phyloP scores from a whole-genome alignment of 495 filamentous ascomycete genomes.

The Pyrenula massariospora region DNA sequence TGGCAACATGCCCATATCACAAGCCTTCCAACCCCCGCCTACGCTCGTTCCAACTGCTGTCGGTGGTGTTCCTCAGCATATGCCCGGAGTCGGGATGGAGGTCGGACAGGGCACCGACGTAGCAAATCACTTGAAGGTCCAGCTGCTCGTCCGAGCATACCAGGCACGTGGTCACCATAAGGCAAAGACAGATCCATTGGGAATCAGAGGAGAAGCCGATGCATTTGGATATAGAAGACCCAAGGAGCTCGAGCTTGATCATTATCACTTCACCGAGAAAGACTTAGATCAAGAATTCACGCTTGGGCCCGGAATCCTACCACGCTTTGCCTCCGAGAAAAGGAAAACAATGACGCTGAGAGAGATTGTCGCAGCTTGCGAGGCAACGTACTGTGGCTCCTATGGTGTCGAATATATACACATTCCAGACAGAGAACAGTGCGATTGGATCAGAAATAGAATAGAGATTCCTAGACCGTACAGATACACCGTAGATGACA shows the following conservation, averaged over 20 bases:
- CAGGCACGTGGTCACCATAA: slow-evolving; percentile 98
- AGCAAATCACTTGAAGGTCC: slow-evolving; percentile 95
- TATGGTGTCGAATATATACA: slow-evolving; percentile 98
- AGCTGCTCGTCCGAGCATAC: slow-evolving; percentile 91
- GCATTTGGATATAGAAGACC: slow-evolving; percentile 81
- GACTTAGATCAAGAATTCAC: slow-evolving; percentile 88
- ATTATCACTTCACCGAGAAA: slow-evolving; percentile 90
- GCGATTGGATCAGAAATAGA: slow-evolving; percentile 93
- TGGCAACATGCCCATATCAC: slow-evolving; percentile 91
- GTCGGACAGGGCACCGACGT: slow-evolving; percentile 69
- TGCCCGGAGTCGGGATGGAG: slow-evolving; percentile 56
- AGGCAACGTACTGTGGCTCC: slow-evolving; percentile 90
- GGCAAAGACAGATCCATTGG: slow-evolving; percentile 90
- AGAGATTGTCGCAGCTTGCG: slow-evolving; percentile 87
- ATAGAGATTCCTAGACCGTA: slow-evolving; percentile 89
- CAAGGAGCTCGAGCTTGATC: slow-evolving; percentile 82
- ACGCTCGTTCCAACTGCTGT: slow-evolving; percentile 72
- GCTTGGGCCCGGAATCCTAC: slow-evolving; percentile 89
- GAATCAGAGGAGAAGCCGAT: slow-evolving; percentile 77
- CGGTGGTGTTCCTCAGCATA: slow-evolving; percentile 64
- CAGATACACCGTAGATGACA: slow-evolving; percentile 93
- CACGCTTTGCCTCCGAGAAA: slow-evolving; percentile 75
- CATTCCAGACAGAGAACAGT: slow-evolving; percentile 93
- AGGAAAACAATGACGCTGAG: slow-evolving; percentile 93
- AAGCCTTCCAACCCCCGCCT: slow-evolving; percentile 91